Evolutionary conservation across 805 yeast species (phyloP), one percentile per base, ranked within the genome.

Genomic region (Teunomyces stri): DNA sequence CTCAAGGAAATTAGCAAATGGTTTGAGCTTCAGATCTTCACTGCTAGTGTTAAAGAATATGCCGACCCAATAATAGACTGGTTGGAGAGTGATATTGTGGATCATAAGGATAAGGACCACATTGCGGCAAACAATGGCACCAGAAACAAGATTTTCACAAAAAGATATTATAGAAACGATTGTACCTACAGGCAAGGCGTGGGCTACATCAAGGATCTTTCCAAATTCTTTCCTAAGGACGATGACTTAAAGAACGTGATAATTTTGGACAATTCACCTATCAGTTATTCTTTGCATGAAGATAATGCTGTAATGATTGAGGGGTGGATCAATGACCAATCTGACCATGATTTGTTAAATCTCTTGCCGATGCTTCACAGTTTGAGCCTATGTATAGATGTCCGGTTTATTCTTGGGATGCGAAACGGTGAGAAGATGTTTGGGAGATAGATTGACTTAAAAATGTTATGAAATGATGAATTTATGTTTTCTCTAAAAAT

Each of bases 311-410:
- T 94, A 18, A 83, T 86, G 70, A 89, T 94, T 5, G 97, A 91
- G 67, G 98, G 99, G 40, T 94, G 99, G 99, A 89, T 94, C 52
- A 89, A 87, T 60, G 99, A 94, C 66, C 96, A 95, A n/a, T 80
- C 85, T 31, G 99, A 94, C 61, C 73, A 84, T 18, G 96, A 89
- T 58, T 70, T 94, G 49, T 70, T 94, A 65, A 84, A 89, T 57
- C 68, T 94, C 44, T 65, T 94, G 37, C 98, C 99, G 1, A 69
- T 94, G 59, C 68, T 89, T 37, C 79, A 83, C 57, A 84, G 92
- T 22, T 67, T 94, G 58, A 75, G 96, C 48, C 79, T 81, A 52
- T 82, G 92, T 22, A 82, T 89, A 6, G 99, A 92, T 65, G 97
- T 92, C 18, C 72, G 97, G 53, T 80, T 80, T 30, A 71, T 92